phyloP scores from a whole-genome alignment of 495 filamentous ascomycete genomes.

The Aspergillus ellipticus region DNA sequence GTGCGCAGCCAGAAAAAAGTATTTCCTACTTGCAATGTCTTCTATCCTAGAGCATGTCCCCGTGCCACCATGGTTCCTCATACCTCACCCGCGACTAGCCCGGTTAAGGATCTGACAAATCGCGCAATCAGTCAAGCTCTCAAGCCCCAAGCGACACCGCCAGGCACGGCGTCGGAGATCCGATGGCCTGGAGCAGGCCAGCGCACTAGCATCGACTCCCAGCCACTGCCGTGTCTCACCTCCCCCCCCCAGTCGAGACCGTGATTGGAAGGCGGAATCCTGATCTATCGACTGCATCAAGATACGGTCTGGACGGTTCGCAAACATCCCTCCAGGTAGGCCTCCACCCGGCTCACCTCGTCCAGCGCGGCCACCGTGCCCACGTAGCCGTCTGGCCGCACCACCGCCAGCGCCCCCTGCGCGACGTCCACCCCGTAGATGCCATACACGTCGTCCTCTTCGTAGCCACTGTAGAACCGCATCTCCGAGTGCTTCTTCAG shows the following conservation, averaged over 20 bases:
- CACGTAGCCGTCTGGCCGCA: slow-evolving; percentile 66
- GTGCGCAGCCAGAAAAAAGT: too few relatives aligned
- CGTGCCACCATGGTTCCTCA: too few relatives aligned
- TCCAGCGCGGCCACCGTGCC: slow-evolving; percentile 54
- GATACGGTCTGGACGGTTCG: slow-evolving; percentile 14
- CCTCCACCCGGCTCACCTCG: slow-evolving; percentile 43
- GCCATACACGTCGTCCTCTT: slow-evolving; percentile 64
- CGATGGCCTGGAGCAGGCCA: background rate
- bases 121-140: background rate
- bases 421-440: slow-evolving; percentile 58
- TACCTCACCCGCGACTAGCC: background rate
- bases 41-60: too few relatives aligned
- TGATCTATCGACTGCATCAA: background rate
- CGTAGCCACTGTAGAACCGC: slow-evolving; percentile 61
- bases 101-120: background rate
- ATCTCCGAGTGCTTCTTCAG: slow-evolving; percentile 55
- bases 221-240: too few relatives aligned
- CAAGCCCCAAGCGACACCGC: background rate
- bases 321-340: slow-evolving; percentile 29
- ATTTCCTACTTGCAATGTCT: too few relatives aligned
- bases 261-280: background rate
- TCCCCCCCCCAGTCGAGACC: too few relatives aligned
- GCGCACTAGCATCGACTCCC: background rate
- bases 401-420: slow-evolving; percentile 57
- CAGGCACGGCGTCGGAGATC: background rate